Percentiles rank a stretch among this genome's conserved stretches.
These are phyloP conservation scores for Phytophthora colocasiae DNA, from an alignment of 352 stramenopile genomes.

Conservation along the genomic window DNA sequence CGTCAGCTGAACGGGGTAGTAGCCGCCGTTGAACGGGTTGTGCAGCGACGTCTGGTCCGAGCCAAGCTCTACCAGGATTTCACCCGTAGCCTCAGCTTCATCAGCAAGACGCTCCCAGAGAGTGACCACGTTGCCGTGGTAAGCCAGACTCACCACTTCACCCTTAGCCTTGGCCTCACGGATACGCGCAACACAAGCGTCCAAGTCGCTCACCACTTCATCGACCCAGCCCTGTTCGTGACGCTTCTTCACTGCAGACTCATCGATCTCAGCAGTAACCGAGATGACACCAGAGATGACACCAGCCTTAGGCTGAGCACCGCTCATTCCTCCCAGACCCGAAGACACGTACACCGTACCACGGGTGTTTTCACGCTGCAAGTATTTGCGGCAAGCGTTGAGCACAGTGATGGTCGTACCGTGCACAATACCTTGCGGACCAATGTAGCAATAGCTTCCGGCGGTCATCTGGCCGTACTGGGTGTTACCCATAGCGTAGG, in stretches of 20 bases:
- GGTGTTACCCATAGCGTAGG: slow-evolving; percentile 88
- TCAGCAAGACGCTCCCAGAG: slow-evolving; percentile 88
- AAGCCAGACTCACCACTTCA: slow-evolving; percentile 82
- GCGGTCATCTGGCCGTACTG: slow-evolving; percentile 93
- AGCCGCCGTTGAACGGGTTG: slow-evolving; percentile 91
- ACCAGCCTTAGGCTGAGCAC: slow-evolving; percentile 84
- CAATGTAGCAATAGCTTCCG: slow-evolving; percentile 93
- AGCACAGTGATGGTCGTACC: slow-evolving; percentile 92
- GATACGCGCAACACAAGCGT: slow-evolving; percentile 73
- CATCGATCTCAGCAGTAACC: slow-evolving; percentile 87
- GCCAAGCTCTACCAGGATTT: slow-evolving; percentile 85
- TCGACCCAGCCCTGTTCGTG: slow-evolving; percentile 89
- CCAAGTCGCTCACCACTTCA: slow-evolving; percentile 75
- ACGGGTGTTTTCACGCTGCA: slow-evolving; percentile 67
- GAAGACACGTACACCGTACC: slow-evolving; percentile 90
- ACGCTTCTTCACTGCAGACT: slow-evolving; percentile 81
- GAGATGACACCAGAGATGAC: slow-evolving; percentile 90
- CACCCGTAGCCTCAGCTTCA: slow-evolving; percentile 65
- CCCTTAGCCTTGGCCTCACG: slow-evolving; percentile 62
- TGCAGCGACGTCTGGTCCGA: slow-evolving; percentile 91
- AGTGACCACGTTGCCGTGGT: slow-evolving; percentile 86
- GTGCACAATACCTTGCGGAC: slow-evolving; percentile 91
- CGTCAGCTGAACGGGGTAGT: slow-evolving; percentile 87
- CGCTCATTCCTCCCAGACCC: slow-evolving; percentile 88
- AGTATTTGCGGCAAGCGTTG: slow-evolving; percentile 90